phyloP scores from a whole-genome alignment of 495 filamentous ascomycete species.

The Hyaloscypha finlandica region DNA sequence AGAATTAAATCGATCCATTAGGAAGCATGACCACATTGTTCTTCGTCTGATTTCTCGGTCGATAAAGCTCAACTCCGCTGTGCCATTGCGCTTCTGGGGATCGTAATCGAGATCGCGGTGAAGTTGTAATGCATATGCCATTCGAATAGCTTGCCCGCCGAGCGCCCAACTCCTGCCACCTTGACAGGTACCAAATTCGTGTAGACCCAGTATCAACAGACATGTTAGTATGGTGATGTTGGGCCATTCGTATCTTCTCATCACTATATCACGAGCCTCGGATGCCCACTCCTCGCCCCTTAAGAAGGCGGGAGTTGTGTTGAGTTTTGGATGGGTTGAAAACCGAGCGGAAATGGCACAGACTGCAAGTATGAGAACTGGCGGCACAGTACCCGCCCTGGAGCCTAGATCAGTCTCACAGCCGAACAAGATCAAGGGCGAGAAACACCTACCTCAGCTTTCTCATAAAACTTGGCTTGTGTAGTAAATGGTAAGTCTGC shows the following conservation, averaged over 20 bases:
- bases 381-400: slow-evolving; percentile 63
- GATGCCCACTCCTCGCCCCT: slow-evolving; percentile 89
- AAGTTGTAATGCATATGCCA: slow-evolving; percentile 94
- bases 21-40: slow-evolving; percentile 96
- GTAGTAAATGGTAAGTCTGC: slow-evolving; percentile 91
- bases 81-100: slow-evolving; percentile 65
- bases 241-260: slow-evolving; percentile 86
- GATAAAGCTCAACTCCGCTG: slow-evolving; percentile 77
- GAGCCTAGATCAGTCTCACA: slow-evolving; percentile 3
- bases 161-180: slow-evolving; percentile 95
- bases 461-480: slow-evolving; percentile 96
- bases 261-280: slow-evolving; percentile 78
- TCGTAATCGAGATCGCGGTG: slow-evolving; percentile 93
- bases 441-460: slow-evolving; percentile 60
- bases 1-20: slow-evolving; percentile 97
- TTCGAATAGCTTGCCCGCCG: slow-evolving; percentile 90
- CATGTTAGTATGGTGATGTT: slow-evolving; percentile 95
- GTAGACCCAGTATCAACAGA: slow-evolving; percentile 82
- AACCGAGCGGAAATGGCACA: slow-evolving; percentile 93
- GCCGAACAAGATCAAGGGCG: not conserved
- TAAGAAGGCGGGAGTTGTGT: slow-evolving; percentile 80
- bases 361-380: slow-evolving; percentile 86
- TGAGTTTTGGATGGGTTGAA: slow-evolving; percentile 89
- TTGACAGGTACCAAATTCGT: slow-evolving; percentile 97
- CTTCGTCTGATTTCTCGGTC: slow-evolving; percentile 90